These are phyloP conservation scores for Rosellinia necatrix DNA, from an alignment of 2,329 filamentous ascomycete genomes.

Conservation along the genomic window DNA sequence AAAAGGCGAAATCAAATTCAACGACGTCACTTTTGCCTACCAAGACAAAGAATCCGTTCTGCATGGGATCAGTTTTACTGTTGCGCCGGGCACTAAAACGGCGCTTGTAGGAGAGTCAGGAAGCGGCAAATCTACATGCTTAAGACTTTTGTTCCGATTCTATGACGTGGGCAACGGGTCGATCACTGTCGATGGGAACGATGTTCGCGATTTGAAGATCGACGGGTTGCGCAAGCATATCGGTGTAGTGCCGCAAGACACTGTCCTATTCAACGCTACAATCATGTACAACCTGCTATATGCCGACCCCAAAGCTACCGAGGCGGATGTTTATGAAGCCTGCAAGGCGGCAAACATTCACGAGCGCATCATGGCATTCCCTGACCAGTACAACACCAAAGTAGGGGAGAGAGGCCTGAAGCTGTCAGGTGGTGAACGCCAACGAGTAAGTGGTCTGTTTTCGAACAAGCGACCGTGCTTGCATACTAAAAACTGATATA, in stretches of 20 bases:
- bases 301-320: constrained; percentile 56
- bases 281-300: constrained; percentile 65
- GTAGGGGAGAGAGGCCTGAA: constrained; percentile 38
- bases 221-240: constrained; percentile 56
- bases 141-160: constrained; percentile 63
- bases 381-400: constrained; percentile 46
- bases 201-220: constrained; percentile 52
- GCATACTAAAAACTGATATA: constrained; percentile 17
- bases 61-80: constrained; percentile 48
- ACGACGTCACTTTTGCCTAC: constrained; percentile 51
- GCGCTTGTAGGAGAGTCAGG: constrained; percentile 53
- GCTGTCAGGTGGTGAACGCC: constrained; percentile 64
- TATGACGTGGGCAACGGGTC: constrained; percentile 60
- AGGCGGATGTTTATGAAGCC: constrained; percentile 59
- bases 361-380: constrained; percentile 60
- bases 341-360: constrained; percentile 62
- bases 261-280: constrained; percentile 61
- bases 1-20: constrained; percentile 48
- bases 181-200: constrained; percentile 61
- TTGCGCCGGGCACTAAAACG: constrained; percentile 50
- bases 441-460: constrained; percentile 48
- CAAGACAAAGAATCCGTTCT: constrained; percentile 46
- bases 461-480: neutral
- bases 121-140: constrained; percentile 60
- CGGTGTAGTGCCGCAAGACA: constrained; percentile 60